These are phyloP conservation scores for Epichloe gansuensis DNA, from an alignment of 2,329 filamentous ascomycete genomes.

Conservation along the genomic window DNA sequence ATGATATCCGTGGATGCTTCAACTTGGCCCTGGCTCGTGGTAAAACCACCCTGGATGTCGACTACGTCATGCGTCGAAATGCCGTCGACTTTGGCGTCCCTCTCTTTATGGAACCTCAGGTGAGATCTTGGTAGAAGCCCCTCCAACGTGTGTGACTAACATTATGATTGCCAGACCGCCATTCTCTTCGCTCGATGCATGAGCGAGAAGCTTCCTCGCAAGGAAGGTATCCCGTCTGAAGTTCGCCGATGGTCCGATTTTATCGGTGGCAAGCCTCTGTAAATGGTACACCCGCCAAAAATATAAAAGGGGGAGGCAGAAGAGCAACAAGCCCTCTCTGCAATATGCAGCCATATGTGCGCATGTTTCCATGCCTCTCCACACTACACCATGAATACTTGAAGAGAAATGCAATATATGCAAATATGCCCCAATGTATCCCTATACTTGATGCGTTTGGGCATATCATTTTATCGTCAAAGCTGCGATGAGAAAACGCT, in stretches of 20 bases:
- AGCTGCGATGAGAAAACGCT: too few relatives aligned
- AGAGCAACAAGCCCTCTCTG: background rate
- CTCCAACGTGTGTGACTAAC: background rate
- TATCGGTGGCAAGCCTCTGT: constrained; percentile 74
- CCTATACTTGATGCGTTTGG: too few relatives aligned
- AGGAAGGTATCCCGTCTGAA: constrained; percentile 79
- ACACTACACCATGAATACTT: background rate
- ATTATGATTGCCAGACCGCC: constrained; percentile 55
- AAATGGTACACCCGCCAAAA: background rate
- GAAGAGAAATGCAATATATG: background rate
- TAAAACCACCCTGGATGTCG: constrained; percentile 76
- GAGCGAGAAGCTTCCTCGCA: constrained; percentile 85
- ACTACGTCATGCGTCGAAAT: constrained; percentile 98
- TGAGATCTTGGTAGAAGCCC: constrained; percentile 32
- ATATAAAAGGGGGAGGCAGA: background rate
- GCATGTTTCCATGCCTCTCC: too few relatives aligned
- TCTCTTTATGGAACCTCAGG: constrained; percentile 96
- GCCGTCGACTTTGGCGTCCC: constrained; percentile 97
- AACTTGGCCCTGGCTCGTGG: constrained; percentile 79
- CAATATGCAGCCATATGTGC: background rate
- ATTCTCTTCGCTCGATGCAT: constrained; percentile 94
- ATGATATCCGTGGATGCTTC: constrained; percentile 92
- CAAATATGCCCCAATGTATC: too few relatives aligned
- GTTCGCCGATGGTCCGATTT: constrained; percentile 94
- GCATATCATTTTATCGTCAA: too few relatives aligned